Evolutionary conservation across 2,329 filamentous ascomycete genomes (phyloP), one percentile per base, ranked within the genome.

Genomic region (Colletotrichum sidae): DNA sequence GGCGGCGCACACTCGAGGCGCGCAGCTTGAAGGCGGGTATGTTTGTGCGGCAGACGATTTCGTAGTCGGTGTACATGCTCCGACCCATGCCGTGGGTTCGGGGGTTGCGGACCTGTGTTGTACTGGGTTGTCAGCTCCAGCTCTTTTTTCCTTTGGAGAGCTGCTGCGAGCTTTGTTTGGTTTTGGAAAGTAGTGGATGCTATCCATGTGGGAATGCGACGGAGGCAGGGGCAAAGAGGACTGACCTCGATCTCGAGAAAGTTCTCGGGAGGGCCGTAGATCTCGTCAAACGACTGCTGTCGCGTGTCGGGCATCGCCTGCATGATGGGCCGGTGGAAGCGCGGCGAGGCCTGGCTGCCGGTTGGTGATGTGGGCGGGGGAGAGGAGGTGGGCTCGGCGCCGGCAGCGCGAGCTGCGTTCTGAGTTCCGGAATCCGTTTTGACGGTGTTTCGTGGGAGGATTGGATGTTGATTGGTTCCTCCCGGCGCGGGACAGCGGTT

Each of bases 1-100:
- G 93, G 68, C 96, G 90, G 71, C 94, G 93, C 68, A 99, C 96
- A 71, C 90, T 88, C 69, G 90, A 94, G 77, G 92, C 88, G 71
- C 94, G 93, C 72, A 97, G 89, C 84, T 98, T 98, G 87, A 99
- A 99, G 72, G 96, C 94, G 64, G 96, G 96, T 76, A 99, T 99
- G 83, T 99, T 99, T 81, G 96, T 99, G 73, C 92, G 91, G 84
- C 96, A 97, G 73, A 97, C 87, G 76, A 99, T 97, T 80, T 98
- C 94, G 85, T 98, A 99, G 81, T 96, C 96, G 59, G 96, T 99
- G 84, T 98, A 98, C 94, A 97, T 97, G 82, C 89, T 88, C 72
- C 96, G 92, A 69, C 94, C 95, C 75, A 96, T 94, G 77, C 96
- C 96, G 80, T 97, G 93, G 35, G 94, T 97, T 81, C 94, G 91